Conservation (phyloP, 495 filamentous ascomycete species). For the Hyaloscypha hepaticicola region DNA sequence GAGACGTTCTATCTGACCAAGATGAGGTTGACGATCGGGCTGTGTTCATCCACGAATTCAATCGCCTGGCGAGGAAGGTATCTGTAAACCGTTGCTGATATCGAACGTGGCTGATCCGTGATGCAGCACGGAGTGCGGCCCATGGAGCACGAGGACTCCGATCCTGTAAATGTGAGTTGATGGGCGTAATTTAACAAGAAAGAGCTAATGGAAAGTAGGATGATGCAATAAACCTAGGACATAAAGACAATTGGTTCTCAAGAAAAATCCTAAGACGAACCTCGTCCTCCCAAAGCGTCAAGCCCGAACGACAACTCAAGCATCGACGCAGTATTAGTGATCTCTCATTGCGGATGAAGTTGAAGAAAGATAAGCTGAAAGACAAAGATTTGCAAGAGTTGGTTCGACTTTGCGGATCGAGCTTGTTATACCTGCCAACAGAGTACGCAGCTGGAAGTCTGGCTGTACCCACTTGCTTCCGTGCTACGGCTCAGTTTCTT, state of each 20-base stretch:
- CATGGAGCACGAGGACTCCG: slow-evolving; percentile 17
- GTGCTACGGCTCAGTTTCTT: slow-evolving; percentile 66
- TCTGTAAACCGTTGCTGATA: neutral
- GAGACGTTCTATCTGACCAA: slow-evolving; percentile 32
- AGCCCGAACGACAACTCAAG: slow-evolving; percentile 34
- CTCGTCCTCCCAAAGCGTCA: slow-evolving; percentile 33
- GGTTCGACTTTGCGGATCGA: slow-evolving; percentile 71
- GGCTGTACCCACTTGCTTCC: slow-evolving; percentile 71
- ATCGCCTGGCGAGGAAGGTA: slow-evolving; percentile 53
- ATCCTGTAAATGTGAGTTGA: neutral
- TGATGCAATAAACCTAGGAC: slow-evolving; percentile 6
- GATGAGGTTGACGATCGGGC: slow-evolving; percentile 42
- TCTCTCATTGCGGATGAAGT: slow-evolving; percentile 46
- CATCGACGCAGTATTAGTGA: slow-evolving; percentile 51
- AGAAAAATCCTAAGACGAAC: slow-evolving; percentile 35
- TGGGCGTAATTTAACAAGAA: neutral
- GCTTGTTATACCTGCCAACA: slow-evolving; percentile 61
- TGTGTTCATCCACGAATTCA: slow-evolving; percentile 51
- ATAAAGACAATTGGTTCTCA: slow-evolving; percentile 34
- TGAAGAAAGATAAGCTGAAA: slow-evolving; percentile 56
- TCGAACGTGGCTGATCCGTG: neutral
- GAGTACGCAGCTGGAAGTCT: slow-evolving; percentile 65
- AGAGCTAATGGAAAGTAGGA: neutral
- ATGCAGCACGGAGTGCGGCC: slow-evolving; percentile 28
- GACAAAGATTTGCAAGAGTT: slow-evolving; percentile 62